A percentile compares a stretch with the other conserved stretches of the same genome.
phyloP scores from a whole-genome alignment of 371 early-diverging fungal species.

The Syncephalis fuscata region DNA sequence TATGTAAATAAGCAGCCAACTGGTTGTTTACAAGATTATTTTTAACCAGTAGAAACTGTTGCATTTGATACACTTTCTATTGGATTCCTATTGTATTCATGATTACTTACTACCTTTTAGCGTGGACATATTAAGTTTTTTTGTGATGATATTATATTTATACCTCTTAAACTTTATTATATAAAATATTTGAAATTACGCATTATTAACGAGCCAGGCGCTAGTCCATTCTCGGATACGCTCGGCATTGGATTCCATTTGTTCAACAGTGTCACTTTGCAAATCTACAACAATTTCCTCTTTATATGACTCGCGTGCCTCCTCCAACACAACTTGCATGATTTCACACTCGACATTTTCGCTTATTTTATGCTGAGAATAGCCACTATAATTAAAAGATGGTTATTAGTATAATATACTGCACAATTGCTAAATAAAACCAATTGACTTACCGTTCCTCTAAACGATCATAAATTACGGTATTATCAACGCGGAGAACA shows the following conservation, averaged over 20 bases:
- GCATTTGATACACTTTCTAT: too few species aligned
- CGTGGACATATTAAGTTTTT: not conserved
- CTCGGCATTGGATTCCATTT: slow-evolving; percentile 81
- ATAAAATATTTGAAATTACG: not conserved
- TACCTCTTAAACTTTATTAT: not conserved
- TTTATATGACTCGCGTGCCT: slow-evolving; percentile 70
- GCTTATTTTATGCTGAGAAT: slow-evolving; percentile 72
- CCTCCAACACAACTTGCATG: slow-evolving; percentile 92
- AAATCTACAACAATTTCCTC: slow-evolving; percentile 69
- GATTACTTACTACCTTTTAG: too few species aligned
- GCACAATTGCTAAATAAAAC: not conserved
- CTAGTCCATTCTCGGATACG: slow-evolving; percentile 55
- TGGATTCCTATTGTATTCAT: too few species aligned
- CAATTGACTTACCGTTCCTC: slow-evolving; percentile 38
- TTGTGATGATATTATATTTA: not conserved
- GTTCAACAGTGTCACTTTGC: slow-evolving; percentile 56
- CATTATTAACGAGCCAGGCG: not conserved
- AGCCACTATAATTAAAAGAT: slow-evolving; percentile 38
- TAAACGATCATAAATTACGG: slow-evolving; percentile 69
- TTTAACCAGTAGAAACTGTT: too few species aligned
- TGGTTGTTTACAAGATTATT: too few species aligned
- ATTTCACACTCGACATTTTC: slow-evolving; percentile 98
- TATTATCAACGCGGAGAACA: slow-evolving; percentile 70
- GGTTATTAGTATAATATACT: not conserved
- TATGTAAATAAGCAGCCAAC: too few species aligned